Evolutionary conservation across 2,329 filamentous ascomycete species (phyloP).

Genomic region (Trichothecium roseum): DNA sequence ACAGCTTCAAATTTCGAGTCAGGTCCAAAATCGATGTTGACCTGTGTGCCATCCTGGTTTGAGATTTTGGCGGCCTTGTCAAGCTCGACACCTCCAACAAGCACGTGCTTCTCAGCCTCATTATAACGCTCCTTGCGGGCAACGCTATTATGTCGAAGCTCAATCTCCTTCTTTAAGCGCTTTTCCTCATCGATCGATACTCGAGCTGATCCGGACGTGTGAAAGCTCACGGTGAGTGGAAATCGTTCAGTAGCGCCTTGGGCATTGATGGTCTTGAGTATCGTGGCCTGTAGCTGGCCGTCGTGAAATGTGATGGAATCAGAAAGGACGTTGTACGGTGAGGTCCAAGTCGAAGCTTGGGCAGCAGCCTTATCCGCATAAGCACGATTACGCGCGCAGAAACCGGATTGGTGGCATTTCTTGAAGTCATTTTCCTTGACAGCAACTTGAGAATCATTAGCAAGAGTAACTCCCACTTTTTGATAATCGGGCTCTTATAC

Average conservation of each 20-base stretch:
- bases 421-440: constrained; percentile 98
- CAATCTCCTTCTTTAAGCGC: constrained; percentile 78
- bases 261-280: constrained; percentile 68
- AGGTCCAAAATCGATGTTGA: constrained; percentile 72
- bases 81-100: constrained; percentile 69
- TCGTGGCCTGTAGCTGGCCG: constrained; percentile 66
- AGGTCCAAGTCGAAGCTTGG: constrained; percentile 57
- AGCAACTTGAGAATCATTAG: constrained; percentile 41
- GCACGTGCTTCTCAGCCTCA: constrained; percentile 74
- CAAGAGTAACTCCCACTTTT: background rate
- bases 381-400: constrained; percentile 89
- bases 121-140: constrained; percentile 90
- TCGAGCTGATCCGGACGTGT: constrained; percentile 79
- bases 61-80: constrained; percentile 63
- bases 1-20: constrained; percentile 68
- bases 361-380: constrained; percentile 69
- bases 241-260: constrained; percentile 60
- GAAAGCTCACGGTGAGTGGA: constrained; percentile 77
- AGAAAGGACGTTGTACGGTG: constrained; percentile 69
- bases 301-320: constrained; percentile 66
- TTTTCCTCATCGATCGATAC: constrained; percentile 88
- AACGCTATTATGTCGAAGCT: constrained; percentile 73
- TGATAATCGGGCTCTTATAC: constrained; percentile 11
- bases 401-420: constrained; percentile 88
- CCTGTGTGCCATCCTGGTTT: constrained; percentile 53